phyloP scores from a whole-genome alignment of 176 grass and related monocot species.

The Ananas comosus region DNA sequence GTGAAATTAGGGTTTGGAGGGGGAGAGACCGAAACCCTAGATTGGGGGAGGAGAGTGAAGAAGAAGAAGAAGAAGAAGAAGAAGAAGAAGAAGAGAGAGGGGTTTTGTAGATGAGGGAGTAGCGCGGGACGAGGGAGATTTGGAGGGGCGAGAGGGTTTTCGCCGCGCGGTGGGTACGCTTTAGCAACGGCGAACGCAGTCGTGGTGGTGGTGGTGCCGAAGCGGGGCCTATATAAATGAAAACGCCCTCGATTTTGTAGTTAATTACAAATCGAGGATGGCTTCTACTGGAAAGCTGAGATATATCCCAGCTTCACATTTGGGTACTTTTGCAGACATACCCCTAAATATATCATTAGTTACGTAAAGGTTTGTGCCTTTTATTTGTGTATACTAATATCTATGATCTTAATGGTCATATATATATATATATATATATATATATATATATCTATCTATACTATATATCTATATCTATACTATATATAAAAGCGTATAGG shows the following conservation, averaged over 20 bases:
- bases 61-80: no score
- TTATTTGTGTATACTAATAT: no score
- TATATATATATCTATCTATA: no score
- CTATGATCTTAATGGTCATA: no score
- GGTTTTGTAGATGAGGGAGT: neutral
- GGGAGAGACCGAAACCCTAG: slow-evolving; percentile 3
- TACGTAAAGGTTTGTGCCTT: no score
- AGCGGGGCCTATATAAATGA: neutral
- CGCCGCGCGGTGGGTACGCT: neutral
- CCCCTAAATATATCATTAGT: no score
- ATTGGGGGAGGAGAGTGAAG: neutral
- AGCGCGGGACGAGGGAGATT: neutral
- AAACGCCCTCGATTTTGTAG: neutral
- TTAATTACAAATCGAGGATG: neutral
- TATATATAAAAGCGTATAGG: no score
- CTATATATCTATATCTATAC: no score
- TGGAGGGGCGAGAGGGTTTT: slow-evolving; percentile 1
- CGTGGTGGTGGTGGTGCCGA: neutral
- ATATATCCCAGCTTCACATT: neutral
- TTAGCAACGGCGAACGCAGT: neutral
- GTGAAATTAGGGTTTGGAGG: neutral
- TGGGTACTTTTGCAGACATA: no score
- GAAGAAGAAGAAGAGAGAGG: neutral
- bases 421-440: no score
- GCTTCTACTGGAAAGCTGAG: neutral